A percentile compares a stretch with the other conserved stretches of the same genome.
Conservation (phyloP, 208 protist genomes). For the Giardia duodenalis region DNA sequence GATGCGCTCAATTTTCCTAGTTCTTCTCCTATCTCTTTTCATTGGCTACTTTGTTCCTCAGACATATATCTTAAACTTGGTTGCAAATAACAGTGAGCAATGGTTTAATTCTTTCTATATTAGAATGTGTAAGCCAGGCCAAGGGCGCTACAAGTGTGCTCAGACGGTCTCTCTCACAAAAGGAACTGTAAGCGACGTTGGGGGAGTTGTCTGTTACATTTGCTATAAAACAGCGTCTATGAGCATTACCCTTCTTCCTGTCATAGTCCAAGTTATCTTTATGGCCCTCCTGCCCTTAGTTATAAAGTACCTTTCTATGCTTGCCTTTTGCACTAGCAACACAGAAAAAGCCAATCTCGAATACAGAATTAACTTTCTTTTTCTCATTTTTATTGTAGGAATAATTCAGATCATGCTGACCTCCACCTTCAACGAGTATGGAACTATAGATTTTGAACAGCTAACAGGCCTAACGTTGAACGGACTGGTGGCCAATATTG, state of each 20-base stretch:
- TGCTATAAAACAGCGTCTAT: neutral
- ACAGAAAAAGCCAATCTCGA: neutral
- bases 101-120: neutral
- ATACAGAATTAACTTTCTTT: neutral
- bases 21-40: neutral
- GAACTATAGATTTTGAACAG: neutral
- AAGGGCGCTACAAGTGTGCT: neutral
- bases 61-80: neutral
- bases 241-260: neutral
- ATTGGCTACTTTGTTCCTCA: slow-evolving; percentile 25
- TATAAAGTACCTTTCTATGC: neutral
- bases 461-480: neutral
- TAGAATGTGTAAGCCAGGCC: neutral
- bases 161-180: neutral
- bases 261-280: neutral
- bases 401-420: neutral
- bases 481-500: neutral
- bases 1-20: neutral
- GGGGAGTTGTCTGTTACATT: neutral
- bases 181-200: neutral
- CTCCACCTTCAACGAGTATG: neutral
- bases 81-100: neutral
- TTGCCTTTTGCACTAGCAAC: neutral
- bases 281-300: slow-evolving; percentile 7
- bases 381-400: slow-evolving; percentile 23